Evolutionary conservation across 352 stramenopile genomes (phyloP).

Genomic region (Pythium oligandrum): DNA sequence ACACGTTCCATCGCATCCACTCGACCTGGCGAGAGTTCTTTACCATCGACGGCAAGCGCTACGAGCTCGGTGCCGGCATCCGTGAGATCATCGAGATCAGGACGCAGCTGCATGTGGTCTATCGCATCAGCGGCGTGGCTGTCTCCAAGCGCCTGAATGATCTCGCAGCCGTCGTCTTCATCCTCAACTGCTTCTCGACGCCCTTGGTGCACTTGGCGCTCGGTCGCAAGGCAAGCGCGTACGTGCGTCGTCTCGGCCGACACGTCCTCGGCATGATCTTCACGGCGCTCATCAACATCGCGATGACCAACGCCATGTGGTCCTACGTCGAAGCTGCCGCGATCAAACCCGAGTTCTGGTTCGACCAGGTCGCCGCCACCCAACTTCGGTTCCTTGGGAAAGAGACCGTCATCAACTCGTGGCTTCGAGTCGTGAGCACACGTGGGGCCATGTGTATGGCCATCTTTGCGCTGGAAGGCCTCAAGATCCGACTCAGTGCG

Average conservation of each 20-base stretch:
- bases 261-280: slow-evolving; percentile 6
- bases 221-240: neutral
- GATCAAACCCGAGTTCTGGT: neutral
- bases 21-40: slow-evolving; percentile 2
- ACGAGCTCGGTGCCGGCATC: slow-evolving; percentile 7
- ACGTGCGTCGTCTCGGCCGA: neutral
- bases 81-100: slow-evolving; percentile 13
- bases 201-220: slow-evolving; percentile 7
- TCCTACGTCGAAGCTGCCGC: slow-evolving; percentile 1
- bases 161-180: slow-evolving; percentile 5
- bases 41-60: slow-evolving; percentile 8
- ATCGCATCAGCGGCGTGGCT: slow-evolving; percentile 7
- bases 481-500: slow-evolving; percentile 7
- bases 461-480: slow-evolving; percentile 6
- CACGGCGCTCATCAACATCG: slow-evolving; percentile 5
- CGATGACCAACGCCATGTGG: slow-evolving; percentile 5
- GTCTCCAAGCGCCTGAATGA: slow-evolving; percentile 4
- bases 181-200: slow-evolving; percentile 8
- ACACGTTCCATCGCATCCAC: no score
- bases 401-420: slow-evolving; percentile 2
- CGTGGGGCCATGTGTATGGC: slow-evolving; percentile 4
- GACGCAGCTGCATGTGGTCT: slow-evolving; percentile 6
- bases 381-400: slow-evolving; percentile 1
- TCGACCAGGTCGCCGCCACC: slow-evolving; percentile 8
- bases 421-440: slow-evolving; percentile 6